Evolutionary conservation across 2,329 filamentous ascomycete genomes (phyloP).

Genomic region (Fusarium pseudocircinatum): DNA sequence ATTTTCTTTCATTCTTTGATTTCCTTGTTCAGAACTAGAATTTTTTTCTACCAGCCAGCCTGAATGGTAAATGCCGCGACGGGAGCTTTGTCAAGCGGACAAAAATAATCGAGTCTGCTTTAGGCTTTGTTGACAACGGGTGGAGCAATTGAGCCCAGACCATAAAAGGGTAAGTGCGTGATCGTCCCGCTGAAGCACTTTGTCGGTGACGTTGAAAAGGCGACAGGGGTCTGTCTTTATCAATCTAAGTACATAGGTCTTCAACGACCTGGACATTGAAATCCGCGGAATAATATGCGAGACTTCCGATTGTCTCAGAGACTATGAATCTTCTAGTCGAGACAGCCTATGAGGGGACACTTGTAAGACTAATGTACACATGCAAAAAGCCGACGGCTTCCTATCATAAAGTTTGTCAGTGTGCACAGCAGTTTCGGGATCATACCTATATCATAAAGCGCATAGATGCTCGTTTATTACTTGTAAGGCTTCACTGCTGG

Average conservation of each 20-base stretch:
- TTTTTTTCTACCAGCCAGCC: background rate
- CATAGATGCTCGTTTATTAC: background rate
- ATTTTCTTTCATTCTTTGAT: background rate
- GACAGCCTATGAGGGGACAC: background rate
- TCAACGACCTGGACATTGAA: background rate
- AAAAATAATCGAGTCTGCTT: slow-evolving; percentile 7
- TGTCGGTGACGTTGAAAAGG: background rate
- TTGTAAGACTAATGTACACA: background rate
- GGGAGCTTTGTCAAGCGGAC: background rate
- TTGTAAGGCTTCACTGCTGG: background rate
- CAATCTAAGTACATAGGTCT: slow-evolving; percentile 13
- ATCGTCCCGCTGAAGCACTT: slow-evolving; percentile 20
- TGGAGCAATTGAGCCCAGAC: background rate
- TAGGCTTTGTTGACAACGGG: background rate
- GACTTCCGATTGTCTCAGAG: background rate
- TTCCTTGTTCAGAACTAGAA: slow-evolving; percentile 1
- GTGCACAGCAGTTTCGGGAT: background rate
- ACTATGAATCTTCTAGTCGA: background rate
- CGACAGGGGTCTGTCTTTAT: slow-evolving; percentile 29
- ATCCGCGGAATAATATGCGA: background rate
- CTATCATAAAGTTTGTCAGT: background rate
- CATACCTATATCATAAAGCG: background rate
- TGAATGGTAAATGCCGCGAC: slow-evolving; percentile 18
- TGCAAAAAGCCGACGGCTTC: background rate
- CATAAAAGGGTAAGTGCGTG: slow-evolving; percentile 11